These are phyloP conservation scores for Striga asiatica DNA, from an alignment of 257 asterid species.

Conservation along the genomic window DNA sequence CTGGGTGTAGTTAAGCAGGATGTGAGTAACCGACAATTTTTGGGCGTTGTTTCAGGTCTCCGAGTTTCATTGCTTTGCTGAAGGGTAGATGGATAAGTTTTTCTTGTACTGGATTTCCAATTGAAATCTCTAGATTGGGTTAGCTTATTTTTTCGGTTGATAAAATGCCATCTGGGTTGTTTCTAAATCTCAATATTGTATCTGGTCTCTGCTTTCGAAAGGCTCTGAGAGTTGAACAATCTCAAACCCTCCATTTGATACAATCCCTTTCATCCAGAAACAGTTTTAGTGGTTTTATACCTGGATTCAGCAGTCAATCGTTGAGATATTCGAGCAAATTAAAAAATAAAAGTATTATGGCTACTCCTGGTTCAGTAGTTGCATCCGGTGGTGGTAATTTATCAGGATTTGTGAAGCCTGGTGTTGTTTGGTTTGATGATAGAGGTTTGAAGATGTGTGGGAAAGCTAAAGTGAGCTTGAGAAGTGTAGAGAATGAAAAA, in stretches of 20 bases:
- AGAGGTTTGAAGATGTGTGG: constrained; percentile 26
- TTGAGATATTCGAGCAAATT: constrained; percentile 12
- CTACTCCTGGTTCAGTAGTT: constrained; percentile 39
- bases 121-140: not conserved
- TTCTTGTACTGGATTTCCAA: not conserved
- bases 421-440: constrained; percentile 30
- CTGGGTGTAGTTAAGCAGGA: too few species aligned
- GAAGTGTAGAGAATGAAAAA: constrained; percentile 18
- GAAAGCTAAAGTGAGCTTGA: constrained; percentile 35
- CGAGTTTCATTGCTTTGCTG: not conserved
- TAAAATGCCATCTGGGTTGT: not conserved
- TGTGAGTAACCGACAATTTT: too few species aligned
- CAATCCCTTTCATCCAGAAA: not conserved
- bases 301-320: not conserved
- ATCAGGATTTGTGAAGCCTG: constrained; percentile 38
- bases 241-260: not conserved
- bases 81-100: not conserved
- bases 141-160: too few species aligned
- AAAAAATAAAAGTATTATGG: constrained; percentile 25
- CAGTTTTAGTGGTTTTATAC: not conserved
- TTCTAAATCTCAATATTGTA: not conserved
- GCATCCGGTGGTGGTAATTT: constrained; percentile 42
- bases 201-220: not conserved
- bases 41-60: not conserved
- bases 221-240: not conserved